A percentile compares a stretch with the other conserved stretches of the same genome.
These are phyloP conservation scores for Paxillus ammoniavirescens DNA, from an alignment of 768 basidiomycete species.

Conservation along the genomic window DNA sequence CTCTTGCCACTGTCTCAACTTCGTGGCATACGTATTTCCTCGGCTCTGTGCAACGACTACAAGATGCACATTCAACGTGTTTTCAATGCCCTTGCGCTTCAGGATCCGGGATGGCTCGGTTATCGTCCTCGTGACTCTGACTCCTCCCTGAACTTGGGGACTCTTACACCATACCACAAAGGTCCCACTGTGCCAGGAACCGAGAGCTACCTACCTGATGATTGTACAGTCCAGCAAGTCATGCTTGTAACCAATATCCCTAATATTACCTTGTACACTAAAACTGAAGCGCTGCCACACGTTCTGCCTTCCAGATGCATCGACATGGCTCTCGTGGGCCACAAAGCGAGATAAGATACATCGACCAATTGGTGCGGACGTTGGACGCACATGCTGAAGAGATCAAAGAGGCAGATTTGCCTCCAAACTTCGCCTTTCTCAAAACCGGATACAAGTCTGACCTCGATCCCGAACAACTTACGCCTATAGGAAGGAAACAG, in stretches of 20 bases:
- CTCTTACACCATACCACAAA: conserved; percentile 30
- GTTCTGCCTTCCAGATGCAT: conserved; percentile 26
- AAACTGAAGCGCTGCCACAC: no score
- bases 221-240: conserved; percentile 34
- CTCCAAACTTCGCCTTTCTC: conserved; percentile 29
- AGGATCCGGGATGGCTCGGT: neutral
- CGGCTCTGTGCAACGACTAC: neutral
- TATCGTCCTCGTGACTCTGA: neutral
- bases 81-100: neutral
- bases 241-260: conserved; percentile 23
- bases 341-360: conserved; percentile 31
- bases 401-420: conserved; percentile 26
- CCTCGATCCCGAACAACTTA: conserved; percentile 35
- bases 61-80: neutral
- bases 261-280: neutral
- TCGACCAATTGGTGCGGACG: conserved; percentile 29
- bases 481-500: conserved; percentile 30
- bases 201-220: conserved; percentile 23
- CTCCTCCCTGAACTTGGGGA: conserved; percentile 19
- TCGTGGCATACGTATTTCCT: no score
- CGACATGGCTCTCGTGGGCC: conserved; percentile 36
- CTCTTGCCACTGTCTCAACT: no score
- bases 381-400: conserved; percentile 21
- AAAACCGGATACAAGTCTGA: conserved; percentile 30
- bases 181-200: conserved; percentile 27